Conservation (phyloP, 1,139 yeast species). For the Geotrichum australiense region DNA sequence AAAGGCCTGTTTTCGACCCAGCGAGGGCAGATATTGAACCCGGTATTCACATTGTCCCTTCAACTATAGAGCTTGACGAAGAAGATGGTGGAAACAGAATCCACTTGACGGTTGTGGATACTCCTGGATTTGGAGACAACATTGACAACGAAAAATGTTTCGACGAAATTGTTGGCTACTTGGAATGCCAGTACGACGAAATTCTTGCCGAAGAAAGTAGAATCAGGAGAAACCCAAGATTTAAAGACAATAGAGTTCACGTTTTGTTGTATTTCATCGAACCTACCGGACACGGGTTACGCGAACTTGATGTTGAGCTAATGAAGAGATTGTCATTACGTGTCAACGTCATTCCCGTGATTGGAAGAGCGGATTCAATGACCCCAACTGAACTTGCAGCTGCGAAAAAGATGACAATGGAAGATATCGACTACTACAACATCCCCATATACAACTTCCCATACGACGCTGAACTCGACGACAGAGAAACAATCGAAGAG, state of each 20-base stretch:
- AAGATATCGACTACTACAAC: slow-evolving; percentile 69
- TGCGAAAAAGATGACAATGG: slow-evolving; percentile 57
- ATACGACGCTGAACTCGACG: slow-evolving; percentile 57
- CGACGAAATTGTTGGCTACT: slow-evolving; percentile 61
- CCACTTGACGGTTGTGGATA: slow-evolving; percentile 53
- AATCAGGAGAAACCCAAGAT: slow-evolving; percentile 76
- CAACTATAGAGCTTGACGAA: slow-evolving; percentile 41
- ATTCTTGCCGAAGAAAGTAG: slow-evolving; percentile 87
- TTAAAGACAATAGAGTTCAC: slow-evolving; percentile 65
- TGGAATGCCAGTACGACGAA: slow-evolving; percentile 85
- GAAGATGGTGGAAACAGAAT: slow-evolving; percentile 30
- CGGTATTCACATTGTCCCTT: slow-evolving; percentile 43
- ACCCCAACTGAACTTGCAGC: slow-evolving; percentile 63
- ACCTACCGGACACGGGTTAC: slow-evolving; percentile 66
- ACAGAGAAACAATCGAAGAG: slow-evolving; percentile 66
- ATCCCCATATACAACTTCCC: slow-evolving; percentile 82
- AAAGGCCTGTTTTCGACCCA: slow-evolving; percentile 31
- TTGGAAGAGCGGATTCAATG: slow-evolving; percentile 77
- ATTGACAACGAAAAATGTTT: slow-evolving; percentile 62
- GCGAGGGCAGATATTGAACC: slow-evolving; percentile 41
- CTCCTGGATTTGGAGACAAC: slow-evolving; percentile 79
- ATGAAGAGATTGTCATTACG: slow-evolving; percentile 68
- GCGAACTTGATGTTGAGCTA: slow-evolving; percentile 66
- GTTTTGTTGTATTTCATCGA: slow-evolving; percentile 60
- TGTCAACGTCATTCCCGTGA: slow-evolving; percentile 80